Evolutionary conservation across 2,329 filamentous ascomycete genomes (phyloP), one percentile per base, ranked within the genome.

Genomic region (Talaromyces piceae): DNA sequence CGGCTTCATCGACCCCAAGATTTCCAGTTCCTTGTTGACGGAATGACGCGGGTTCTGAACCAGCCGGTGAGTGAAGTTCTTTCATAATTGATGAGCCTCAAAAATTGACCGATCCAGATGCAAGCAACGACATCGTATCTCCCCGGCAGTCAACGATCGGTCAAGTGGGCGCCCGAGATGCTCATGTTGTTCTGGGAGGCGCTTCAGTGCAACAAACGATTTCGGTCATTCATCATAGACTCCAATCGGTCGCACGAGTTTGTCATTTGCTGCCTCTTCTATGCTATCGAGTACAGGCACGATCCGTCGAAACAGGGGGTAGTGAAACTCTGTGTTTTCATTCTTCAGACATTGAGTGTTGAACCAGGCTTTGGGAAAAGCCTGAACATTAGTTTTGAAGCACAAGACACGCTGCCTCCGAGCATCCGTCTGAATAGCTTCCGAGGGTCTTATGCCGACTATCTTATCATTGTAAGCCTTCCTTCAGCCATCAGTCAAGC

Each of bases 121-220:
- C 89, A 95, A 70, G 86, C 89, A 41, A 94, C 89, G 53, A 81
- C 82, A 9, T 91, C 91, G 1, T 96, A 95, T 66, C 81, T 96
- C 2, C 90, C 91, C 0, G 88, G 90, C 4, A 86, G 85, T 33
- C 88, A 94, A 61, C 81, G 86, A 45, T 81, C 86, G 0, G 76
- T 88, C 48, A 88, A 88, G 63, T 95, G 91, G 78, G 89, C 91
- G 0, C 91, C 93, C 1, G 93, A 98, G 69, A 94, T 94, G 74
- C 84, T 97, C 50, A 93, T 96, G 80, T 77, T 98, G 2, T 96
- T 97, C 65, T 98, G 93, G 93, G 93, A 98, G 73, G 83, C 89
- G 31, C 82, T 93, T 4, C 93, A 98, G 69, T 96, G 91, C 77
- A 98, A 98, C 72, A 97, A 95, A 71, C 81, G 91, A 53, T 98